Evolutionary conservation across 768 basidiomycete genomes (phyloP), one percentile per base, ranked within the genome.

Genomic region (Termitomyces sp.): DNA sequence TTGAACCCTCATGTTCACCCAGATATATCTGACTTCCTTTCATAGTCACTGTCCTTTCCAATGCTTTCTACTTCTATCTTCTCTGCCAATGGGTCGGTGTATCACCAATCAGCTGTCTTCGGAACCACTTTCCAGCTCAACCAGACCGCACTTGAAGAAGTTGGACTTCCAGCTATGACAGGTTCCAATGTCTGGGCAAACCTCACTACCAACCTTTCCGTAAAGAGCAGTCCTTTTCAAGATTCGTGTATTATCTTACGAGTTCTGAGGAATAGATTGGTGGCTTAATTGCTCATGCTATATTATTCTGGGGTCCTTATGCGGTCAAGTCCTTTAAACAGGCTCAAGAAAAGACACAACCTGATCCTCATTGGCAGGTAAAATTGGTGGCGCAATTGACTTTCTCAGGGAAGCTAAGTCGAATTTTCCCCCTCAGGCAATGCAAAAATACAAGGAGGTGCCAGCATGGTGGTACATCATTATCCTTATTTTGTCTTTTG

Each of bases 21-120:
- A n/a, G n/a, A n/a, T n/a, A n/a, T 40, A 20, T 64, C 20, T 59
- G 24, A 35, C 58, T 51, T 1, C 44, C 52, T 35, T n/a, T 44
- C 20, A 32, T 59, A 86, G 84, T 82, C 84, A 3, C 71, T 77
- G 59, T 67, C 70, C 1, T 84, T 84, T 66, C 86, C 85, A 0
- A 84, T 89, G 79, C 70, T 89, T 35, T 86, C 86, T 0, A 82
- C 83, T 0, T 80, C 83, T 0, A 78, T 88, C 7, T 87, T 86
- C 68, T 76, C 79, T 5, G 67, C 75, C 1, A 82, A 87, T 63
- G 85, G 86, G 16, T 79, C 80, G 0, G 65, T 79, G 18, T 89
- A 86, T 66, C 67, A 85, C 36, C 85, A 86, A 66, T 68, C 74
- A 1, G 75, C 78, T 7, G 82, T 89, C 6, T 86, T 88, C 60